These are phyloP conservation scores for Coniochaeta sp. DNA, from an alignment of 2,329 filamentous ascomycete genomes.

Conservation along the genomic window DNA sequence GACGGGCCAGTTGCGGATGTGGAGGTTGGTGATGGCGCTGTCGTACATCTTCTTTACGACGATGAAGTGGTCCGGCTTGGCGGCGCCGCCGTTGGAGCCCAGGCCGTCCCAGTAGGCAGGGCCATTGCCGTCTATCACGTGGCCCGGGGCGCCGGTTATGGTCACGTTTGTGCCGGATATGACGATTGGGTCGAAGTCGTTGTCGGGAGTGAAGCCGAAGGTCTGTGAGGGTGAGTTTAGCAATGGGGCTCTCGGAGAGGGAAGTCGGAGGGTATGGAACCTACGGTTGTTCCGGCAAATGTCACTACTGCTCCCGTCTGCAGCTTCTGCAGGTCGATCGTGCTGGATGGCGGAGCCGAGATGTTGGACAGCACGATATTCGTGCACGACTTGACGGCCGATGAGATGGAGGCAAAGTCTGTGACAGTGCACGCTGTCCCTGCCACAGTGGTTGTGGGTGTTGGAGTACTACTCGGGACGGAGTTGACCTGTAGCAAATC, in stretches of 20 bases:
- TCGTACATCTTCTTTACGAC: constrained; percentile 31
- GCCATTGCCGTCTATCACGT: constrained; percentile 11
- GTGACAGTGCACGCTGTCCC: constrained; percentile 9
- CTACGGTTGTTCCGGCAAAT: constrained; percentile 10
- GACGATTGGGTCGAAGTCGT: constrained; percentile 7
- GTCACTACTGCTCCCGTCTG: constrained; percentile 22
- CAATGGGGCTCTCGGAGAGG: neutral
- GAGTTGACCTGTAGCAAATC: neutral
- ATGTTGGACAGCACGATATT: constrained; percentile 28
- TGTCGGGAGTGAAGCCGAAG: constrained; percentile 7
- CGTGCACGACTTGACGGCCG: constrained; percentile 20
- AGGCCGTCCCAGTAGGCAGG: constrained; percentile 21
- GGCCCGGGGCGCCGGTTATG: constrained; percentile 11
- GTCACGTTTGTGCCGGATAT: constrained; percentile 12
- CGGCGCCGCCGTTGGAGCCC: constrained; percentile 29
- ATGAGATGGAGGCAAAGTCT: constrained; percentile 7
- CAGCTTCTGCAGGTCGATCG: constrained; percentile 26
- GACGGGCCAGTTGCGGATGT: constrained; percentile 33
- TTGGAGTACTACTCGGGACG: neutral
- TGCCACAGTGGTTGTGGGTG: neutral
- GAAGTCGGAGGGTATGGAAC: neutral
- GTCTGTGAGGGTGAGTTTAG: neutral
- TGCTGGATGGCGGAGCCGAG: constrained; percentile 25
- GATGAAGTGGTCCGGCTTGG: constrained; percentile 40
- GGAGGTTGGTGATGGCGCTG: constrained; percentile 28